These are phyloP conservation scores for Lactarius tabidus DNA, from an alignment of 768 basidiomycete species.

Conservation along the genomic window DNA sequence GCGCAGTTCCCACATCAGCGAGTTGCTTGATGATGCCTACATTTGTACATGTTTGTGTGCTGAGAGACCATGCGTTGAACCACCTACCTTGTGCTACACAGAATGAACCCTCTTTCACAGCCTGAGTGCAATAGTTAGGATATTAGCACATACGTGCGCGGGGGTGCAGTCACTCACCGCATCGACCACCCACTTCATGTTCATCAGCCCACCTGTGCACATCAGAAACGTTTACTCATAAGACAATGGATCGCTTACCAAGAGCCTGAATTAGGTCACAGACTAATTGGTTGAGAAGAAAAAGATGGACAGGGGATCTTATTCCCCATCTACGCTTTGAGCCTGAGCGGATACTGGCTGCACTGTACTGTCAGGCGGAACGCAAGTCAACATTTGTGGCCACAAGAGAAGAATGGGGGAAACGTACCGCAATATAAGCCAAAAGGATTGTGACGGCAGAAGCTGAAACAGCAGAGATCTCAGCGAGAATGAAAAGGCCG, in stretches of 20 bases:
- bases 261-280: constrained; percentile 32
- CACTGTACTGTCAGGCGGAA: constrained; percentile 24
- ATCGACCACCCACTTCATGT: constrained; percentile 35
- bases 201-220: constrained; percentile 37
- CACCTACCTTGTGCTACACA: constrained; percentile 22
- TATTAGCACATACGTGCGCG: neutral
- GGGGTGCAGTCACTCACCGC: constrained; percentile 30
- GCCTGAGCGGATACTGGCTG: constrained; percentile 23
- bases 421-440: constrained; percentile 28
- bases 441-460: constrained; percentile 26
- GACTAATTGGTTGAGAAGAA: constrained; percentile 30
- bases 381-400: neutral
- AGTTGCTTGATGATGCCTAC: constrained; percentile 23
- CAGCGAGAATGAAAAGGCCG: constrained; percentile 29
- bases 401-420: neutral
- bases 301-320: constrained; percentile 30
- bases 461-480: constrained; percentile 30
- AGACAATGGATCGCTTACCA: constrained; percentile 20
- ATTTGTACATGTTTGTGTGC: neutral
- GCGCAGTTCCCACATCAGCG: constrained; percentile 23
- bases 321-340: constrained; percentile 23
- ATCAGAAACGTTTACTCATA: neutral
- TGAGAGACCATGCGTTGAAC: neutral
- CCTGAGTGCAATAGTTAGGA: neutral
- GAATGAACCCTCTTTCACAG: constrained; percentile 3